A percentile compares a stretch with the other conserved stretches of the same genome.
Evolutionary conservation across 768 basidiomycete species (phyloP).

Genomic region (Lyophyllum decastes): DNA sequence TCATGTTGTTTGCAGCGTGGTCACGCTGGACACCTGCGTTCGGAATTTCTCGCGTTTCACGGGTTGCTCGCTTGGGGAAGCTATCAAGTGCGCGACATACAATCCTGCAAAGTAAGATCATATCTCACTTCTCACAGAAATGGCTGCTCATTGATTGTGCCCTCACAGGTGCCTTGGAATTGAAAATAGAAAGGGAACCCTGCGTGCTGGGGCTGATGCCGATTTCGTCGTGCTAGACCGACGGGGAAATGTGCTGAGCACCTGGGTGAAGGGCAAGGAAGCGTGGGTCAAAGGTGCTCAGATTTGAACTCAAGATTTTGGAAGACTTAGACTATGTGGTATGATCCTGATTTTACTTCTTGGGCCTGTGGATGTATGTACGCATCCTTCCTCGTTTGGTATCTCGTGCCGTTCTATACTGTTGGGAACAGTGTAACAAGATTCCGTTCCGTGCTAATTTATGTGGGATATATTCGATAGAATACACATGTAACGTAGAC

Average conservation of each 20-base stretch:
- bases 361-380: background rate
- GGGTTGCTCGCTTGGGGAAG: constrained; percentile 78
- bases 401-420: background rate
- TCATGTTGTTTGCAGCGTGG: constrained; percentile 48
- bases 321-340: background rate
- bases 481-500: background rate
- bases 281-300: constrained; percentile 53
- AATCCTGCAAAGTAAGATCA: constrained; percentile 74
- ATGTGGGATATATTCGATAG: background rate
- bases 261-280: constrained; percentile 77
- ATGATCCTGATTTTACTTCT: background rate
- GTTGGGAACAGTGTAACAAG: background rate
- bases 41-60: constrained; percentile 86
- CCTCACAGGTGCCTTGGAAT: constrained; percentile 69
- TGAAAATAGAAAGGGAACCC: constrained; percentile 76
- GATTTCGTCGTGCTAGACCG: constrained; percentile 79
- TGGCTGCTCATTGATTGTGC: background rate
- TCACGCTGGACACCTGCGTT: constrained; percentile 83
- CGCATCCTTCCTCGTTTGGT: background rate
- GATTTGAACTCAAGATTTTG: background rate
- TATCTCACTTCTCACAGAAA: background rate
- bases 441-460: background rate
- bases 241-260: constrained; percentile 63
- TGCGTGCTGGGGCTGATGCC: constrained; percentile 83
- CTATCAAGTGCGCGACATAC: constrained; percentile 83